Percentiles rank a stretch among this genome's conserved stretches.
Conservation (phyloP, 2,329 filamentous ascomycete species). For the Xylaria sp. region DNA sequence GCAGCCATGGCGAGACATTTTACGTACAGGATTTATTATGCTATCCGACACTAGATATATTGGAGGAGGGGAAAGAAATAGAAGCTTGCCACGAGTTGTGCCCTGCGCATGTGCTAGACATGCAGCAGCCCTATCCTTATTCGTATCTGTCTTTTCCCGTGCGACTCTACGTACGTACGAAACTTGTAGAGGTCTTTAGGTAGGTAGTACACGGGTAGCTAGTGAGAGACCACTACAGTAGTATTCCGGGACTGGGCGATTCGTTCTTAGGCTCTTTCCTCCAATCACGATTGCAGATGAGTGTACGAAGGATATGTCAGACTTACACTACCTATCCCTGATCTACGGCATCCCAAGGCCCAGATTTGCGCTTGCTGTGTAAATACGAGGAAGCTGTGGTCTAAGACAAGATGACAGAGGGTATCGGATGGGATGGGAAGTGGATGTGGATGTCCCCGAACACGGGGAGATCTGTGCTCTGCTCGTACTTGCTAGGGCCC, state of each 20-base stretch:
- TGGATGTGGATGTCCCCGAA: slow-evolving; percentile 5
- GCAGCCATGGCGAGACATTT: slow-evolving; percentile 6
- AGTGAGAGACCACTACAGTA: slow-evolving; percentile 1
- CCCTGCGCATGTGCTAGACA: slow-evolving; percentile 10
- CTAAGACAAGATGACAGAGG: slow-evolving; percentile 23
- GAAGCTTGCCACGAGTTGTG: slow-evolving; percentile 18
- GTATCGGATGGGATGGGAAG: not conserved
- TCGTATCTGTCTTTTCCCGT: slow-evolving; percentile 18
- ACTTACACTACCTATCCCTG: slow-evolving; percentile 16
- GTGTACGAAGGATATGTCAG: not conserved
- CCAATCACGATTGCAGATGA: slow-evolving; percentile 10
- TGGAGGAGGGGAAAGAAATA: not conserved
- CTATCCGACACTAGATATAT: not conserved
- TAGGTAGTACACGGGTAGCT: not conserved
- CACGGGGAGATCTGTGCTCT: slow-evolving; percentile 22
- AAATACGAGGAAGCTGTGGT: slow-evolving; percentile 29
- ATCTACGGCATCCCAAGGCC: not conserved
- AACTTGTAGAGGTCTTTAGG: not conserved
- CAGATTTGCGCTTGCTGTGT: slow-evolving; percentile 3
- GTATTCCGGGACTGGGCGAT: slow-evolving; percentile 6
- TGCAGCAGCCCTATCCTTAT: slow-evolving; percentile 16
- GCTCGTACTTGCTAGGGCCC: not conserved
- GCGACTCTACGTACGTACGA: not conserved
- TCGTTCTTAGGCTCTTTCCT: not conserved
- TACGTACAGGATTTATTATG: not conserved